Conservation (phyloP, 2,329 filamentous ascomycete species). For the Pseudogymnoascus sp. region DNA sequence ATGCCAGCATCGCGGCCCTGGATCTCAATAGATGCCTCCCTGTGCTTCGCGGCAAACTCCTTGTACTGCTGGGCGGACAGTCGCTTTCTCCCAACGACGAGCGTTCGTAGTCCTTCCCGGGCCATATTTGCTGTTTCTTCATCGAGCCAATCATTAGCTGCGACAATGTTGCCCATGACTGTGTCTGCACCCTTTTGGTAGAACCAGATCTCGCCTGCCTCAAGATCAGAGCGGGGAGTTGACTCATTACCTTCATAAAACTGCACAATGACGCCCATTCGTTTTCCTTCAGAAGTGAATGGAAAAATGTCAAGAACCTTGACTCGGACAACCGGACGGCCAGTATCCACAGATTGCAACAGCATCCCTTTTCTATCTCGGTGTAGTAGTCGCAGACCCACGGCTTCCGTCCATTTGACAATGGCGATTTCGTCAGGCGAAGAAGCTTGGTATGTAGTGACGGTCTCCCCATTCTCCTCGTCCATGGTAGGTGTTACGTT, state of each 20-base stretch:
- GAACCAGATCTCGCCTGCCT: constrained; percentile 84
- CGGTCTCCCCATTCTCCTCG: constrained; percentile 65
- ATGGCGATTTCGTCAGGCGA: constrained; percentile 98
- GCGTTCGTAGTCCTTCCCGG: constrained; percentile 83
- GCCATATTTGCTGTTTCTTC: constrained; percentile 99
- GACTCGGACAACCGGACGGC: constrained; percentile 70
- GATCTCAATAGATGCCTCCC: constrained; percentile 73
- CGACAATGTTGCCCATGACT: constrained; percentile 94
- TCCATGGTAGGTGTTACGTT: constrained; percentile 92
- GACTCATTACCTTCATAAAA: constrained; percentile 57
- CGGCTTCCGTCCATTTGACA: constrained; percentile 87
- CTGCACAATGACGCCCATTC: constrained; percentile 94
- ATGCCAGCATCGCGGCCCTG: constrained; percentile 74
- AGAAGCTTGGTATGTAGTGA: constrained; percentile 89
- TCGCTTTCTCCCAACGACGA: constrained; percentile 89
- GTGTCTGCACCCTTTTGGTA: constrained; percentile 98
- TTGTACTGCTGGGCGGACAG: constrained; percentile 72
- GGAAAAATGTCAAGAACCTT: constrained; percentile 91
- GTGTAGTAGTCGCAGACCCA: constrained; percentile 75
- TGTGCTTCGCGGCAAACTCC: constrained; percentile 68
- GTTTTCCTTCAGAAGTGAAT: constrained; percentile 94
- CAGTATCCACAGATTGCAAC: constrained; percentile 68
- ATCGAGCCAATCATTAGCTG: constrained; percentile 95
- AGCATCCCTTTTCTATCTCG: constrained; percentile 83
- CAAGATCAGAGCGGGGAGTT: constrained; percentile 39